phyloP scores from a whole-genome alignment of 495 filamentous ascomycete genomes.

The Lentithecium fluviatile region DNA sequence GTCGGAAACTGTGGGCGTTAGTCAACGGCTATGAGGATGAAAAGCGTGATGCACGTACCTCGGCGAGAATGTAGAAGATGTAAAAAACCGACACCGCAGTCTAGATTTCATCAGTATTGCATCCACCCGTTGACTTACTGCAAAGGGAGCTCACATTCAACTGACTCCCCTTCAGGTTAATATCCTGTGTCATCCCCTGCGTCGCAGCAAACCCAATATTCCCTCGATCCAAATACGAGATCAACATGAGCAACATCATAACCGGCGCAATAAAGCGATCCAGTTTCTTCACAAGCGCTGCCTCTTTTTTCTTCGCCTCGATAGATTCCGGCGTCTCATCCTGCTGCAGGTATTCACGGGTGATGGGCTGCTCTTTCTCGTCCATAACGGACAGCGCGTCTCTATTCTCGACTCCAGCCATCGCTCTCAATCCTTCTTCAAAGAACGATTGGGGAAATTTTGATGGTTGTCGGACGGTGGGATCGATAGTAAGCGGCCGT shows the following conservation, averaged over 20 bases:
- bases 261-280: slow-evolving; percentile 48
- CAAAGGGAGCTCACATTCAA: slow-evolving; percentile 37
- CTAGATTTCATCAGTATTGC: not conserved
- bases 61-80: slow-evolving; percentile 34
- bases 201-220: slow-evolving; percentile 42
- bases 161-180: slow-evolving; percentile 44
- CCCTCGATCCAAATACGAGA: slow-evolving; percentile 47
- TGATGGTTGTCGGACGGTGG: too few relatives aligned
- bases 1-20: slow-evolving; percentile 25
- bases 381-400: slow-evolving; percentile 2
- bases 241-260: slow-evolving; percentile 45
- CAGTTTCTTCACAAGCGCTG: slow-evolving; percentile 42
- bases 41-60: slow-evolving; percentile 5
- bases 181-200: slow-evolving; percentile 46
- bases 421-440: not conserved
- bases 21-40: not conserved
- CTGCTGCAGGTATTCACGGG: slow-evolving; percentile 20
- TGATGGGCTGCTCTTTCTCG: slow-evolving; percentile 22
- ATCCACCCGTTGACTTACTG: not conserved
- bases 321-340: slow-evolving; percentile 24
- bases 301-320: slow-evolving; percentile 31
- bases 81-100: slow-evolving; percentile 30
- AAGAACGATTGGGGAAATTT: not conserved
- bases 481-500: too few relatives aligned
- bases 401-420: slow-evolving; percentile 9